Evolutionary conservation across 164 flowering plant species (phyloP).

Genomic region (Magnolia changhungtana): DNA sequence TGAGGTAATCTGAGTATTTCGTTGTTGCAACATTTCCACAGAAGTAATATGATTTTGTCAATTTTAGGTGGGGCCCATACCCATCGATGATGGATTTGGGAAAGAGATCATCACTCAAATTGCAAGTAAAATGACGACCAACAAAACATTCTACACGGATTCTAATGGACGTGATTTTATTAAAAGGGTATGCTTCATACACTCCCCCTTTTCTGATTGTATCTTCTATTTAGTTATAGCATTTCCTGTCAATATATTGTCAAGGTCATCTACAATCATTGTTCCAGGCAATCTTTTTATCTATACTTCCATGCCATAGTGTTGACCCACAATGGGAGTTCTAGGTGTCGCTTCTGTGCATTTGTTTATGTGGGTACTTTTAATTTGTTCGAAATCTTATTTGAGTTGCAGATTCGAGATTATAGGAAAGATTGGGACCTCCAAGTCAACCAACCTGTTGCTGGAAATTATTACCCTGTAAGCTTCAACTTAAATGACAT

Average conservation of each 20-base stretch:
- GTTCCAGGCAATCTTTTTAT: neutral
- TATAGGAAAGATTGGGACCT: constrained; percentile 84
- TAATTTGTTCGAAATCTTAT: neutral
- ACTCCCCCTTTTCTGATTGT: neutral
- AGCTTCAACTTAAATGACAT: constrained; percentile 17
- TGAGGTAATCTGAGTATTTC: neutral
- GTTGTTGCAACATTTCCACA: neutral
- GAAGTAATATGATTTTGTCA: constrained; percentile 2
- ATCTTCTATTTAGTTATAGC: neutral
- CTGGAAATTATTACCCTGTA: constrained; percentile 98
- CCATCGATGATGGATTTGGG: constrained; percentile 73
- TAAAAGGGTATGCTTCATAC: constrained; percentile 54
- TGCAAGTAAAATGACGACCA: constrained; percentile 54
- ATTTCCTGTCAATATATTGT: neutral
- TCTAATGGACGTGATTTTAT: constrained; percentile 94
- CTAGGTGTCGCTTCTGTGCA: neutral
- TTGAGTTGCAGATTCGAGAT: constrained; percentile 70
- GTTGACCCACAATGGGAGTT: neutral
- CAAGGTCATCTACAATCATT: neutral
- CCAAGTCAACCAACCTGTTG: constrained; percentile 75
- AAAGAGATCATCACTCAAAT: constrained; percentile 78
- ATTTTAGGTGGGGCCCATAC: constrained; percentile 38
- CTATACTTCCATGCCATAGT: neutral
- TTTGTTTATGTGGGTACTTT: neutral
- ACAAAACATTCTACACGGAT: constrained; percentile 85